Percentiles rank a stretch among this genome's conserved stretches.
phyloP scores from a whole-genome alignment of 139 green algal species.

The Volvox africanus region DNA sequence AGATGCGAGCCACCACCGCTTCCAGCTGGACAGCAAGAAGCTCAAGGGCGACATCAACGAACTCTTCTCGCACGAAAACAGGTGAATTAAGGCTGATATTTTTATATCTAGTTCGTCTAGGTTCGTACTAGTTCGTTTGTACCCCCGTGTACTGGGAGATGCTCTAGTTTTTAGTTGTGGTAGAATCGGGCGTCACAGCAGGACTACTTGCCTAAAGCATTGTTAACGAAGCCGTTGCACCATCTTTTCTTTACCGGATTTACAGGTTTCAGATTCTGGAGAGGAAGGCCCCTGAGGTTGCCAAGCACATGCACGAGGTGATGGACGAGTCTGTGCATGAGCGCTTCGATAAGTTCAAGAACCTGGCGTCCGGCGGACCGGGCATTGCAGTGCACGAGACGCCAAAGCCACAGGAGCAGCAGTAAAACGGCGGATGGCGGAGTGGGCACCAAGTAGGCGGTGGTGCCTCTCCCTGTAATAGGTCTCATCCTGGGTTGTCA shows the following conservation, averaged over 20 bases:
- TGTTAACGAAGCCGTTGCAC: too few species aligned
- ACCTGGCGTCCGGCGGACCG: not conserved
- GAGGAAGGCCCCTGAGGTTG: slow-evolving; percentile 56
- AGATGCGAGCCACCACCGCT: slow-evolving; percentile 48
- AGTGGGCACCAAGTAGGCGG: too few species aligned
- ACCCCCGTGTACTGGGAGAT: too few species aligned
- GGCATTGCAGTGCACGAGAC: not conserved
- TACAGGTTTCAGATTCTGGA: slow-evolving; percentile 58
- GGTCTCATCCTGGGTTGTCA: too few species aligned
- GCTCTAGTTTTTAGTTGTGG: too few species aligned
- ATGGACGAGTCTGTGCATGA: slow-evolving; percentile 46
- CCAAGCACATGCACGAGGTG: slow-evolving; percentile 53
- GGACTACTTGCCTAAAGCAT: too few species aligned
- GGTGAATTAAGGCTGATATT: slow-evolving; percentile 18
- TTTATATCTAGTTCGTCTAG: too few species aligned
- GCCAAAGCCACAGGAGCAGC: not conserved
- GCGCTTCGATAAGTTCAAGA: slow-evolving; percentile 32
- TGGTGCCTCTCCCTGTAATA: too few species aligned
- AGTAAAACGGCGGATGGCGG: not conserved
- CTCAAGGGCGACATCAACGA: slow-evolving; percentile 67
- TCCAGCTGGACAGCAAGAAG: slow-evolving; percentile 69
- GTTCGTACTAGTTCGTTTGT: too few species aligned
- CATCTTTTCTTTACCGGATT: not conserved
- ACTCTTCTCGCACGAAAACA: slow-evolving; percentile 64
- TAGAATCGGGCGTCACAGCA: too few species aligned